Percentiles rank a stretch among this genome's conserved stretches.
These are phyloP conservation scores for Suillus subalutaceus DNA, from an alignment of 768 basidiomycete species.

Conservation along the genomic window DNA sequence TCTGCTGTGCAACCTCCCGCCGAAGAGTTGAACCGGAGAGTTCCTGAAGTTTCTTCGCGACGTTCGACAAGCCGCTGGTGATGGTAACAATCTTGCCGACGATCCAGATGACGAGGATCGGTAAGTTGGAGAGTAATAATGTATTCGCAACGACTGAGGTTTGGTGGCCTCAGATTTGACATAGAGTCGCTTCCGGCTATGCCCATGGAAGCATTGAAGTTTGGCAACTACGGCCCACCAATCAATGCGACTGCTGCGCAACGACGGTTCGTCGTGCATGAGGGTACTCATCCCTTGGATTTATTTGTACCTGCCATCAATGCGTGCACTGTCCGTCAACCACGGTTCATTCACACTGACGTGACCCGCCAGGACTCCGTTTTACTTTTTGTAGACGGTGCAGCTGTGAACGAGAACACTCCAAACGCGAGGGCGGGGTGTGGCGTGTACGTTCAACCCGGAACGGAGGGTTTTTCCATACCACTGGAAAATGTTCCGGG, in stretches of 20 bases:
- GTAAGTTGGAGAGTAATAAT: not conserved
- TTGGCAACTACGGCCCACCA: slow-evolving; percentile 5
- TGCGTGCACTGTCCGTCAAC: slow-evolving; percentile 4
- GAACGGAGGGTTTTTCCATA: not conserved
- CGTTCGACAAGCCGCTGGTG: slow-evolving; percentile 4
- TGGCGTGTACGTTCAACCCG: slow-evolving; percentile 9
- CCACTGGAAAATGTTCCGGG: slow-evolving; percentile 10
- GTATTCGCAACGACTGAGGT: not conserved
- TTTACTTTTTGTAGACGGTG: slow-evolving; percentile 16
- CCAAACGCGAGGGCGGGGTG: slow-evolving; percentile 14
- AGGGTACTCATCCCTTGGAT: slow-evolving; percentile 13
- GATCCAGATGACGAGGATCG: not conserved
- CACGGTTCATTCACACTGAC: slow-evolving; percentile 13
- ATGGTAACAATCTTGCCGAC: slow-evolving; percentile 6
- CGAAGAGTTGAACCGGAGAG: slow-evolving; percentile 4
- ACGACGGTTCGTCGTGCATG: slow-evolving; percentile 10
- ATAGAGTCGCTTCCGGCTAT: slow-evolving; percentile 8
- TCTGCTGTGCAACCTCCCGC: slow-evolving; percentile 4
- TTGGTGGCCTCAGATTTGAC: not conserved
- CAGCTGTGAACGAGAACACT: slow-evolving; percentile 14
- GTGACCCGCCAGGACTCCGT: slow-evolving; percentile 14
- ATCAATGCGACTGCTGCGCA: slow-evolving; percentile 3
- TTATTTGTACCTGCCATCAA: slow-evolving; percentile 14
- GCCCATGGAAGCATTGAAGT: not conserved
- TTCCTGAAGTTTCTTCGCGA: not conserved